Evolutionary conservation across 1,284 basidiomycete species (phyloP).

Genomic region (Trichosporon faecale): DNA sequence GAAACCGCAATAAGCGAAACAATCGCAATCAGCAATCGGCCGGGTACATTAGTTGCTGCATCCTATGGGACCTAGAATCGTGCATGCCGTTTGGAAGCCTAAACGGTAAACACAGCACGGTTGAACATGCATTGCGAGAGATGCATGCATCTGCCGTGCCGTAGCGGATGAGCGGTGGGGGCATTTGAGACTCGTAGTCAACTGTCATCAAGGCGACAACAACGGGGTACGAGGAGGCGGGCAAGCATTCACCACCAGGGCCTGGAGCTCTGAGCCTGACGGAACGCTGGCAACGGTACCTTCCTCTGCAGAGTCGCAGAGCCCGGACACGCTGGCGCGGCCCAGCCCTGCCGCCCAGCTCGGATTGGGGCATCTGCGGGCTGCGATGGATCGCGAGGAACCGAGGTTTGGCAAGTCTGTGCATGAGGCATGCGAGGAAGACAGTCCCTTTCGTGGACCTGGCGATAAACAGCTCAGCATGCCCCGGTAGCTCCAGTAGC

Average conservation of each 20-base stretch:
- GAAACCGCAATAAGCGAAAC: neutral
- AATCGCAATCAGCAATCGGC: neutral
- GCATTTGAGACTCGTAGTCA: neutral
- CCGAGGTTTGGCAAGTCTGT: neutral
- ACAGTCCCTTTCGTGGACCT: neutral
- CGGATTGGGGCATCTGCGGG: too few species aligned
- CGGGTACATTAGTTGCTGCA: neutral
- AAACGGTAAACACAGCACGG: neutral
- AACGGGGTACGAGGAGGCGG: neutral
- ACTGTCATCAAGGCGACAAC: neutral
- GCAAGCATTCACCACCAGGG: neutral
- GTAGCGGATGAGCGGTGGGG: too few species aligned
- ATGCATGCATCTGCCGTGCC: too few species aligned
- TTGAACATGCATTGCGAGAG: neutral
- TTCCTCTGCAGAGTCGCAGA: neutral
- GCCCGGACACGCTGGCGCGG: neutral
- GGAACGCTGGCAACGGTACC: neutral
- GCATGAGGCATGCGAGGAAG: slow-evolving; percentile 1
- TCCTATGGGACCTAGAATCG: neutral
- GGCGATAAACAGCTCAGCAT: neutral
- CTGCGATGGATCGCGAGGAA: neutral
- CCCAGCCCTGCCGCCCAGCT: too few species aligned
- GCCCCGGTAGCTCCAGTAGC: too few species aligned
- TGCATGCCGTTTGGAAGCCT: neutral
- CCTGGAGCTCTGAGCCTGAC: neutral